Evolutionary conservation across 495 filamentous ascomycete genomes (phyloP), one percentile per base, ranked within the genome.

Genomic region (Penicillium macrosclerotiorum): DNA sequence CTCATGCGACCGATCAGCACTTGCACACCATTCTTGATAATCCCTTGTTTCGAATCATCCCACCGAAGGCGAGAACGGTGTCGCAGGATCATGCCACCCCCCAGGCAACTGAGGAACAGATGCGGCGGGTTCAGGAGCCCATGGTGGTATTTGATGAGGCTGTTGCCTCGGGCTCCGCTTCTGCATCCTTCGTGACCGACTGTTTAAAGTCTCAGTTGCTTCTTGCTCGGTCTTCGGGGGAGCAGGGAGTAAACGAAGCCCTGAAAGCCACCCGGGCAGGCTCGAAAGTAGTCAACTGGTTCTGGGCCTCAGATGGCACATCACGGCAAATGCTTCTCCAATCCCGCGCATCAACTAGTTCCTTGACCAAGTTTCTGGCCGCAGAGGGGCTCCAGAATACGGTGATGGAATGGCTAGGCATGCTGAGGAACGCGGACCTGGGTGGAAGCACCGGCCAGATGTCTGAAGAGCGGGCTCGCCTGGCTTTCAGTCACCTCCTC

Each of bases 21-120:
- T 46, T 91, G 31, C 69, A 75, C 35, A 69, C 75, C 25, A 82
- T 91, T 31, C 73, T 91, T n/a, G 74, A 76, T n/a, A 85, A 85
- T 57, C 86, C 87, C 2, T 70, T 90, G 12, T 74, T 74, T 38
- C 59, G 68, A 3, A 62, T 72, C 14, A 52, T 58, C 3, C 71
- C 68, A 1, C 42, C 55, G 11, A 62, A 58, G 26, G 23, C 47
- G 5, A 26, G 12, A 16, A 17, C 32, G 8, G 7, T 13, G 18
- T 8, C 52, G 27, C 46, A 46, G 8, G 52, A 49, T 19, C 44
- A 47, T 9, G 43, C 47, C 13, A 41, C 41, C 7, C 26, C 38
- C 16, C 42, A 33, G 17, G 41, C 33, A 22, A 13, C 43, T 0
- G 46, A 59, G 19, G 36, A 52, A 23, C 40, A 61, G 24, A 57